phyloP scores from a whole-genome alignment of 495 filamentous ascomycete species.

The Rusavskia elegans region DNA sequence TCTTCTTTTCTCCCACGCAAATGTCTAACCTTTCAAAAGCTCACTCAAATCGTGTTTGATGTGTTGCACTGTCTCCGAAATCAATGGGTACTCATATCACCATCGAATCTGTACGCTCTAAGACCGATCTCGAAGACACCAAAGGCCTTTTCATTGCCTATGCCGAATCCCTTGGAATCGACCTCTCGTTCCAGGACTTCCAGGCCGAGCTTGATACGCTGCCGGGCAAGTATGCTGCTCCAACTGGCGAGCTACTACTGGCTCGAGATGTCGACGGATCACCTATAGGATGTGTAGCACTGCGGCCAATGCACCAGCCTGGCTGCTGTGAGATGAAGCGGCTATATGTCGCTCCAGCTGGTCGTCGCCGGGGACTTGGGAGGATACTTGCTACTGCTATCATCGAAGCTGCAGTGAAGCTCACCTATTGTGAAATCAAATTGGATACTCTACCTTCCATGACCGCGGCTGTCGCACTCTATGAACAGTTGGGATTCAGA shows the following conservation, averaged over 20 bases:
- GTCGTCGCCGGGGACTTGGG: slow-evolving; percentile 33
- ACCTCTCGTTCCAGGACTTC: slow-evolving; percentile 44
- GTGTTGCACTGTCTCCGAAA: too few species aligned
- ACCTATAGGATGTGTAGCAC: slow-evolving; percentile 36
- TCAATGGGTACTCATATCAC: background rate
- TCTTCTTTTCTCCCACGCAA: too few species aligned
- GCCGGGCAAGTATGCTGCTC: slow-evolving; percentile 35
- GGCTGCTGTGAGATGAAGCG: slow-evolving; percentile 45
- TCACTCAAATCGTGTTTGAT: too few species aligned
- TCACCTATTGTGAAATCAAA: slow-evolving; percentile 38
- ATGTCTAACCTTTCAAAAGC: too few species aligned
- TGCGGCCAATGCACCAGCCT: slow-evolving; percentile 16
- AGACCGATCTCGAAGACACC: slow-evolving; percentile 21
- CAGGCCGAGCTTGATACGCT: slow-evolving; percentile 31
- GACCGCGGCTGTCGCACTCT: slow-evolving; percentile 32
- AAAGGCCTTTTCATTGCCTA: slow-evolving; percentile 35
- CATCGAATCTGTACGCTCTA: slow-evolving; percentile 18
- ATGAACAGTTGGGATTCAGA: slow-evolving; percentile 35
- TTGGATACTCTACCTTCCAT: slow-evolving; percentile 43
- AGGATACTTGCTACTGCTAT: slow-evolving; percentile 26
- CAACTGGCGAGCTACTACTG: slow-evolving; percentile 30
- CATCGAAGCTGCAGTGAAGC: slow-evolving; percentile 23
- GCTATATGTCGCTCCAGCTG: slow-evolving; percentile 31
- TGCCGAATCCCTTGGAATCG: slow-evolving; percentile 32
- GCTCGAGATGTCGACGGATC: slow-evolving; percentile 18